These are phyloP conservation scores for Diospyros kaki DNA, from an alignment of 148 eudicot species.

Conservation along the genomic window DNA sequence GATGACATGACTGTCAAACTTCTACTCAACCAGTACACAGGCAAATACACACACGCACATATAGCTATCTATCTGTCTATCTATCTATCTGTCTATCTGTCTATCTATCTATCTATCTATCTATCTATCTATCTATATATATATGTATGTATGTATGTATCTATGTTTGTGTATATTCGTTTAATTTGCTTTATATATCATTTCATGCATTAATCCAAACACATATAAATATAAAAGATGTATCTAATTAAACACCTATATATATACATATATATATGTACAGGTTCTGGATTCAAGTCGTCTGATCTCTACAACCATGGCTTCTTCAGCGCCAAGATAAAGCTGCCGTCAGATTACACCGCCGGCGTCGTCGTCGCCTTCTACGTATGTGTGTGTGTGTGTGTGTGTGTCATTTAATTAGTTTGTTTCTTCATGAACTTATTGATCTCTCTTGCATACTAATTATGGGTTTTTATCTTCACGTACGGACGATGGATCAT, in stretches of 20 bases:
- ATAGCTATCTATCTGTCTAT: too few relatives aligned
- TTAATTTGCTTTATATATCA: neutral
- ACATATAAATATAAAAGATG: too few relatives aligned
- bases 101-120: too few relatives aligned
- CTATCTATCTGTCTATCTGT: too few relatives aligned
- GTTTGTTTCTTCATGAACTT: neutral
- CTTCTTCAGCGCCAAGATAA: constrained; percentile 51
- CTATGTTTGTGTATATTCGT: neutral
- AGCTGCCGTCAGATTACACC: constrained; percentile 48
- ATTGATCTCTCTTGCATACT: neutral
- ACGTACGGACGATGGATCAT: too few relatives aligned
- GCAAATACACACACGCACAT: too few relatives aligned
- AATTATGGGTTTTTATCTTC: too few relatives aligned
- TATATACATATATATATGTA: neutral
- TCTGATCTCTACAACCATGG: constrained; percentile 48
- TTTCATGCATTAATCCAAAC: neutral
- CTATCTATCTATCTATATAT: too few relatives aligned
- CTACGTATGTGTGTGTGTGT: constrained; percentile 22
- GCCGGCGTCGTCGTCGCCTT: constrained; percentile 60
- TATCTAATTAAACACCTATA: too few relatives aligned
- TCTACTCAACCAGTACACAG: too few relatives aligned
- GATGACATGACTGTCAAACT: too few relatives aligned
- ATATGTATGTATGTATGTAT: neutral
- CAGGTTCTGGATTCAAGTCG: constrained; percentile 54
- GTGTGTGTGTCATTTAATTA: neutral